A percentile compares a stretch with the other conserved stretches of the same genome.
Evolutionary conservation across 1,139 yeast species (phyloP).

Genomic region (Blastobotrys arbuscula): DNA sequence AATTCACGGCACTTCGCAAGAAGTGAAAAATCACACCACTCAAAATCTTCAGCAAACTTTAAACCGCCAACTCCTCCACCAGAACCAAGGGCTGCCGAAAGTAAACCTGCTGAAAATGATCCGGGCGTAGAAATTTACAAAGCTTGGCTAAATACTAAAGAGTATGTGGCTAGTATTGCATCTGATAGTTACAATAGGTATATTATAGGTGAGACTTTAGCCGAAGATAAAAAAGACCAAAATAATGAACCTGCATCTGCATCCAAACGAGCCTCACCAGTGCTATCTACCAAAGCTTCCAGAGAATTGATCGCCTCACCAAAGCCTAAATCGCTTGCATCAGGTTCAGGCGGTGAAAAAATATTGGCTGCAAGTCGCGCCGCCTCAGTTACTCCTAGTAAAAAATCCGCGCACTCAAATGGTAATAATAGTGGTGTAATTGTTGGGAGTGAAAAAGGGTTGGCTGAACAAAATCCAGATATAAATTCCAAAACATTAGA

Average conservation of each 20-base stretch:
- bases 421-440: background rate
- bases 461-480: background rate
- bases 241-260: background rate
- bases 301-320: slow-evolving; percentile 5
- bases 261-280: background rate
- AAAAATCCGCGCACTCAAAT: background rate
- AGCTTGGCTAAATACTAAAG: slow-evolving; percentile 15
- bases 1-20: background rate
- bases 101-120: background rate
- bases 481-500: background rate
- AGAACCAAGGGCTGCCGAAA: background rate
- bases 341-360: background rate
- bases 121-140: slow-evolving; percentile 12
- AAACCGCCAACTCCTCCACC: slow-evolving; percentile 8
- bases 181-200: background rate
- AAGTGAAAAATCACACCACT: background rate
- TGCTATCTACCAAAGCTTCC: too few species aligned
- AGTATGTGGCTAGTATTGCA: slow-evolving; percentile 10
- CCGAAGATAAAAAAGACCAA: background rate
- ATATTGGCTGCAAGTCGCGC: background rate
- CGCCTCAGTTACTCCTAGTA: slow-evolving; percentile 2
- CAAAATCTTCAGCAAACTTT: background rate
- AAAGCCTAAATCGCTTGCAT: slow-evolving; percentile 2
- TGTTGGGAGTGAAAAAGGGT: background rate
- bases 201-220: background rate